Percentiles rank a stretch among this genome's conserved stretches.
Conservation (phyloP, 257 asterid species). For the Solanum pennellii region DNA sequence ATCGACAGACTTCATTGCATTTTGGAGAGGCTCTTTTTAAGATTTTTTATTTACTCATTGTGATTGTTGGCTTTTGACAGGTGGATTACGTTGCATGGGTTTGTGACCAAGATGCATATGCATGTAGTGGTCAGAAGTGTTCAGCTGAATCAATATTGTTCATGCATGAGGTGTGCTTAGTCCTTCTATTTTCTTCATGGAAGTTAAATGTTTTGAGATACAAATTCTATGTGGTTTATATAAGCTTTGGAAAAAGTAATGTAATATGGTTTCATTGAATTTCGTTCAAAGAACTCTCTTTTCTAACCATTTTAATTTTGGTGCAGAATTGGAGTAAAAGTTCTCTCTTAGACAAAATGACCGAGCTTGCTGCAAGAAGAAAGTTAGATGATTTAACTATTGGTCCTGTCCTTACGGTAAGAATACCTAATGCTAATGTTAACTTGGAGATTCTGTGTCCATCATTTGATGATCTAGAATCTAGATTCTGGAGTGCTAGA, state of each 20-base stretch:
- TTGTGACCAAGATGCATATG: conserved; percentile 97
- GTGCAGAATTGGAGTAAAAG: conserved; percentile 75
- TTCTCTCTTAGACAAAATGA: conserved; percentile 44
- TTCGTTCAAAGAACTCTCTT: neutral
- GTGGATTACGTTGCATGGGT: conserved; percentile 94
- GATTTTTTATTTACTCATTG: neutral
- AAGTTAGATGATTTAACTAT: conserved; percentile 78
- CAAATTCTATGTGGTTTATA: neutral
- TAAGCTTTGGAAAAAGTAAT: neutral
- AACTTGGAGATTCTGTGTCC: neutral
- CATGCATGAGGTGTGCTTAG: conserved; percentile 58
- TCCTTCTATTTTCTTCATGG: neutral
- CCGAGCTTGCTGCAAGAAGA: conserved; percentile 65
- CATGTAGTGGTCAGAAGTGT: conserved; percentile 97
- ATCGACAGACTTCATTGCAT: neutral
- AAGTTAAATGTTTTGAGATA: neutral
- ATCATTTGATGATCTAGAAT: neutral
- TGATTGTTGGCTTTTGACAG: conserved; percentile 18
- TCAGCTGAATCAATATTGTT: conserved; percentile 87
- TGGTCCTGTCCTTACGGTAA: conserved; percentile 93
- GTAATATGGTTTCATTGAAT: neutral
- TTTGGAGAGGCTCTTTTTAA: neutral
- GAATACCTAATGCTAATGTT: neutral
- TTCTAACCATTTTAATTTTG: neutral
- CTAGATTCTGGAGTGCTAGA: neutral